A percentile compares a stretch with the other conserved stretches of the same genome.
phyloP scores from a whole-genome alignment of 169 alveolate species.

The Ichthyophthirius multifiliis region DNA sequence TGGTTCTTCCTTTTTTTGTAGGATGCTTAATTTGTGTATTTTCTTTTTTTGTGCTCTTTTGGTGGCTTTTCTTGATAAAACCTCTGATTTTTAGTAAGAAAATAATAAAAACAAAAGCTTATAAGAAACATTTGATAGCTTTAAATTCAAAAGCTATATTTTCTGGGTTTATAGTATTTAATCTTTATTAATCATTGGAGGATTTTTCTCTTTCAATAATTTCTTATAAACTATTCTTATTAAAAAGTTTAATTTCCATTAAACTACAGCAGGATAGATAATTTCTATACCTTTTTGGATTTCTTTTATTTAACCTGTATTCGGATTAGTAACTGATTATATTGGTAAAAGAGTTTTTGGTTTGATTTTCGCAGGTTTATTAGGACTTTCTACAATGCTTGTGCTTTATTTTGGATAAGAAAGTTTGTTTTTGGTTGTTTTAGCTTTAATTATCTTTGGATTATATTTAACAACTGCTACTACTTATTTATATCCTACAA shows the following conservation, averaged over 20 bases:
- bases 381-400: background rate
- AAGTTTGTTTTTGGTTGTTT: background rate
- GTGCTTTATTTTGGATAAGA: background rate
- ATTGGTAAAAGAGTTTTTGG: slow-evolving; percentile 4
- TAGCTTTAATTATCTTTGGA: background rate
- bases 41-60: background rate
- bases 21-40: background rate
- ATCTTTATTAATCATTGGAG: background rate
- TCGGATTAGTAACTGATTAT: background rate
- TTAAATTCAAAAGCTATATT: background rate
- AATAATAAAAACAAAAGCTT: background rate
- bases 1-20: background rate
- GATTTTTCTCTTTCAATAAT: background rate
- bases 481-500: background rate
- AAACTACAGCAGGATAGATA: background rate
- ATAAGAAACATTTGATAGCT: background rate
- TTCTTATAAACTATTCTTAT: background rate
- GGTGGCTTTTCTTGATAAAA: background rate
- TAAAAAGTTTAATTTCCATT: background rate
- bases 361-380: background rate
- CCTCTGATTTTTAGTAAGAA: background rate
- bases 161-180: background rate
- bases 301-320: background rate
- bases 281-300: slow-evolving; percentile 3
- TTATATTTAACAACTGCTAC: background rate